These are phyloP conservation scores for Plenodomus biglobosus DNA, from an alignment of 2,329 filamentous ascomycete genomes.

Conservation along the genomic window DNA sequence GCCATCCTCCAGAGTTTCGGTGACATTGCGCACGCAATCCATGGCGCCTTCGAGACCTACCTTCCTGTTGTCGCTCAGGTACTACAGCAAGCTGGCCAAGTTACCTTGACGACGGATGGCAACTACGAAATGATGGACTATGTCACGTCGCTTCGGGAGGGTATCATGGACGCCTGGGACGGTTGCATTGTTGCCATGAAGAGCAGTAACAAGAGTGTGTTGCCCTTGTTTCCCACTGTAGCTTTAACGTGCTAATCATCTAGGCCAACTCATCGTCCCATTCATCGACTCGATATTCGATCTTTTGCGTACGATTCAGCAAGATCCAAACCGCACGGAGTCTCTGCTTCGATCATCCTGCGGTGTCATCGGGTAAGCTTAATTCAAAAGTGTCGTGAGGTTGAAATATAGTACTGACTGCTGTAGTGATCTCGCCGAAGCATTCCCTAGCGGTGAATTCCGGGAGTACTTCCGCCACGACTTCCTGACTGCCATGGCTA, in stretches of 20 bases:
- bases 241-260: conserved; percentile 27
- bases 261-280: conserved; percentile 70
- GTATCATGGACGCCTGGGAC: conserved; percentile 99
- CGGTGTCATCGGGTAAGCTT: conserved; percentile 85
- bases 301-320: conserved; percentile 76
- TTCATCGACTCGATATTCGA: conserved; percentile 86
- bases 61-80: conserved; percentile 90
- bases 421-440: conserved; percentile 83
- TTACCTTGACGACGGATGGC: conserved; percentile 75
- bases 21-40: conserved; percentile 93
- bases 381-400: conserved; percentile 1
- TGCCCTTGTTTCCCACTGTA: background rate
- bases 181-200: conserved; percentile 96
- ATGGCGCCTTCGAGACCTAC: conserved; percentile 89
- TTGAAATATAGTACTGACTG: conserved; percentile 66
- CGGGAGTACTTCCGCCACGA: conserved; percentile 82
- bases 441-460: conserved; percentile 89
- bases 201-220: conserved; percentile 71
- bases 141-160: conserved; percentile 89
- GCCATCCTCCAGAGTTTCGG: conserved; percentile 97
- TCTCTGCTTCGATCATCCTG: conserved; percentile 89
- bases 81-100: conserved; percentile 84
- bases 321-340: conserved; percentile 87
- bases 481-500: conserved; percentile 86
- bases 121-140: conserved; percentile 97